These are phyloP conservation scores for Fusarium longipes DNA, from an alignment of 2,329 filamentous ascomycete genomes.

Conservation along the genomic window DNA sequence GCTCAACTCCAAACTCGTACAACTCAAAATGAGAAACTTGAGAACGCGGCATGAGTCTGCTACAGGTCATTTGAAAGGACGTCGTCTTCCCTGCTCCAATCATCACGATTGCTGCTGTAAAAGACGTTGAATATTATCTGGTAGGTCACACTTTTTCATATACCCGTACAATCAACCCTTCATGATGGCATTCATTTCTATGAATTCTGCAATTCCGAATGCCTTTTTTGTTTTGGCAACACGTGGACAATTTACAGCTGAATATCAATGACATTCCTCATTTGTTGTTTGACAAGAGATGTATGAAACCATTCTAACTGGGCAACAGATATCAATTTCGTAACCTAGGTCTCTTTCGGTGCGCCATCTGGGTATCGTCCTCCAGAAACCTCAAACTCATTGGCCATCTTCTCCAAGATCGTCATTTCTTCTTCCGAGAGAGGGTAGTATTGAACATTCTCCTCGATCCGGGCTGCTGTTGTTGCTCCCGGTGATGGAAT, in stretches of 20 bases:
- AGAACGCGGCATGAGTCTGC: not conserved
- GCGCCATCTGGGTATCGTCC: slow-evolving; percentile 58
- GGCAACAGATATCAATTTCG: slow-evolving; percentile 3
- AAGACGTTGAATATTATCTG: slow-evolving; percentile 1
- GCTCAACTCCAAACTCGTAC: not conserved
- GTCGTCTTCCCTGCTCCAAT: not conserved
- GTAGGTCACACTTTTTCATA: slow-evolving; percentile 27
- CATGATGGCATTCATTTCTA: slow-evolving; percentile 55
- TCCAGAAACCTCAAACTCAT: slow-evolving; percentile 61
- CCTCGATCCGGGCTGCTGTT: slow-evolving; percentile 64
- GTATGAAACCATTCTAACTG: slow-evolving; percentile 22
- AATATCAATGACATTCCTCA: slow-evolving; percentile 14
- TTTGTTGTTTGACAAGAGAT: not conserved
- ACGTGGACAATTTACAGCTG: slow-evolving; percentile 51
- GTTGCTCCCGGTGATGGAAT: slow-evolving; percentile 76
- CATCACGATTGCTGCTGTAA: not conserved
- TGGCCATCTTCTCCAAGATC: slow-evolving; percentile 61
- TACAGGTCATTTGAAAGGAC: not conserved
- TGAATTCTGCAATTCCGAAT: slow-evolving; percentile 65
- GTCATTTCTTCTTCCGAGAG: slow-evolving; percentile 63
- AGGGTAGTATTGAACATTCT: slow-evolving; percentile 66
- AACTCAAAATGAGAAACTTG: not conserved
- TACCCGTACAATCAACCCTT: slow-evolving; percentile 8
- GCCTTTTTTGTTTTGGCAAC: slow-evolving; percentile 39
- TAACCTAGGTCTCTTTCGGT: slow-evolving; percentile 52